Evolutionary conservation across 495 filamentous ascomycete species (phyloP), one percentile per base, ranked within the genome.

Genomic region (Poronia punctata): DNA sequence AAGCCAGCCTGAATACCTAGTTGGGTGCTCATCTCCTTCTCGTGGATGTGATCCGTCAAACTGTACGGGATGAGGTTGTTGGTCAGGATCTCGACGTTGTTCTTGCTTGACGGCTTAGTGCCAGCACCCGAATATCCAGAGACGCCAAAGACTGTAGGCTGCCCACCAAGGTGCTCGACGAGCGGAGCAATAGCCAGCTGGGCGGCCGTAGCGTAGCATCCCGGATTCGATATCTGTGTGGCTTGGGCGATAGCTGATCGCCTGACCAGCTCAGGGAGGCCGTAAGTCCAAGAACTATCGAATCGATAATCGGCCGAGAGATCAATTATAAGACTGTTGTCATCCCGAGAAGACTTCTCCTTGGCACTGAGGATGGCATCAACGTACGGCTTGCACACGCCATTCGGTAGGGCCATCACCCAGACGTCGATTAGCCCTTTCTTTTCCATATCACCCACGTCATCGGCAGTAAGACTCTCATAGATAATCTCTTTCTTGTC

Each of bases 321-420:
- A 62, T 98, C 92, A 40, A 98, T 72, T 50, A 98, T 87, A 22
- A 96, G 70, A 48, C 83, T 86, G 19, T 19, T 32, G 15, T 25
- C 20, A 23, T 37, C 34, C 31, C 31, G 31, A 10, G 31, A 18
- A 5, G 20, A 18, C 2, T 16, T 12, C 34, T 37, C 22, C 49
- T 84, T 82, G 26, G 77, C 79, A 59, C 84, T 78, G 54, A 90
- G 76, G 32, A 98, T 78, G 19, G 92, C 90, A 47, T 97, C 88
- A 10, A 97, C 86, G 53, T 84, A 98, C 2, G 92, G 92, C 67
- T 90, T 87, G 74, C 88, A 95, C 41, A 98, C 88, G 35, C 92
- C 92, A 54, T 98, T 98, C 9, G 92, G 92, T 19, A 98, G 75
- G 25, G 92, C 92, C 88, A 97, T 94, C 23, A 98, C 86, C 88